phyloP scores from a whole-genome alignment of 2,329 filamentous ascomycete genomes.

The Shiraia sp. region DNA sequence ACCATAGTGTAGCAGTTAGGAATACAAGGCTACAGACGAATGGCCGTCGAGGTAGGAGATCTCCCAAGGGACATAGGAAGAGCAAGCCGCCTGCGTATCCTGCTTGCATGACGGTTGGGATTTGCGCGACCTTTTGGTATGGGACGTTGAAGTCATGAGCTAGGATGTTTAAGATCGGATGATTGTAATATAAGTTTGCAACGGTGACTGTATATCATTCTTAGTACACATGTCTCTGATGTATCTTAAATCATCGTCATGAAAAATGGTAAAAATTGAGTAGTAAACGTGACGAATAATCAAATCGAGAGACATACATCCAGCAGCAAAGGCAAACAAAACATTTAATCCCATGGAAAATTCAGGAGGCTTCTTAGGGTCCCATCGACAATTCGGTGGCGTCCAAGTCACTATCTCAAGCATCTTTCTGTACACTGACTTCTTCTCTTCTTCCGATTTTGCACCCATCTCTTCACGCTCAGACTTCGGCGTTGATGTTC shows the following conservation, averaged over 20 bases:
- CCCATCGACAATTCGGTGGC: slow-evolving; percentile 69
- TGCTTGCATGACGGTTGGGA: slow-evolving; percentile 78
- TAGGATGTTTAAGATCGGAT: slow-evolving; percentile 77
- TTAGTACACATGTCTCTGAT: slow-evolving; percentile 27
- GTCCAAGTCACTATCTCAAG: slow-evolving; percentile 57
- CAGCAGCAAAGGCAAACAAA: slow-evolving; percentile 69
- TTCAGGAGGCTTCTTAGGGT: slow-evolving; percentile 65
- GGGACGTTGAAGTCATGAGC: slow-evolving; percentile 71
- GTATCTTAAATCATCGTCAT: neutral
- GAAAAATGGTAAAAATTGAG: neutral
- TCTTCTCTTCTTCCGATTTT: neutral
- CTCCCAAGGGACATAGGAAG: slow-evolving; percentile 76
- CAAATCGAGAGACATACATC: slow-evolving; percentile 54
- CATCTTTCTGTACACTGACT: slow-evolving; percentile 22
- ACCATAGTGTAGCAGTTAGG: slow-evolving; percentile 70
- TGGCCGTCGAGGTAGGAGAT: slow-evolving; percentile 66
- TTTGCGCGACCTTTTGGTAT: slow-evolving; percentile 67
- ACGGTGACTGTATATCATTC: slow-evolving; percentile 60
- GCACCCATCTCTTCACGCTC: neutral
- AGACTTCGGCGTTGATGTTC: too few relatives aligned
- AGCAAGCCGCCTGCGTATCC: slow-evolving; percentile 76
- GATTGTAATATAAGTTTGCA: slow-evolving; percentile 80
- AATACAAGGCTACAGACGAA: slow-evolving; percentile 71
- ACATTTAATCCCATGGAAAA: slow-evolving; percentile 72
- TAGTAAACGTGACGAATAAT: too few relatives aligned